Base-by-base conservation (phyloP, 345 rosid genomes). In the Eucalyptus fibrosa region DNA sequence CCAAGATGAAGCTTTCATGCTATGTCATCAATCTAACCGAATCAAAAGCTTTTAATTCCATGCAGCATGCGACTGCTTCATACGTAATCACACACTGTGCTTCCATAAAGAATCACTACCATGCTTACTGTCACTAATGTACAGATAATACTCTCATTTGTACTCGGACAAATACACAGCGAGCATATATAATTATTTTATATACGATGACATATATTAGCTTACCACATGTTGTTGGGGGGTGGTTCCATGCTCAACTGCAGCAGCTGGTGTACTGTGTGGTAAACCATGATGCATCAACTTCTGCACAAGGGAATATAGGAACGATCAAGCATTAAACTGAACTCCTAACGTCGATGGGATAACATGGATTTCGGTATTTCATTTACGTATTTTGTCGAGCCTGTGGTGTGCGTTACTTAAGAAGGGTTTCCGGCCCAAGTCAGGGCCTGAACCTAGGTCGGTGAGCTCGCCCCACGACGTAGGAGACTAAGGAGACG, bases 221-320 rank as follows among this genome's bases (percentile, higher is more conserved):
- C 97, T 94, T 94, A 96, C 99, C 30, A 34, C 91, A 80, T 95
- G 99, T 91, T 96, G 97, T 86, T 93, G 96, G 65, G 96, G 93
- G 26, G 99, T 96, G 67, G 99, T 96, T 87, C 99, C 99, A 88
- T 96, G 93, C 93, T 98, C 99, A 88, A 98, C 94, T n/a, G 99
- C 99, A 88, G 93, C 96, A 83, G 99, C 97, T 50, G 99, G 99
- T 60, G 98, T 98, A 88, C 93, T 93, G 55, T 90, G 91, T 59
- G 97, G 97, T 28, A 96, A 94, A 91, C 99, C 99, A 86, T 96
- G 98, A 86, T 94, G 92, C 94, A 97, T 98, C 91, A 98, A 93
- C 91, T 95, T 98, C 34, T 83, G 91, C 4, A 97, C 97, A 69
- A 98, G 97, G 67, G 50, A 50, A 49, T 49, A 49, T 49, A 49